phyloP scores from a whole-genome alignment of 2,329 filamentous ascomycete genomes.

The Plectosphaerella cucumerina region DNA sequence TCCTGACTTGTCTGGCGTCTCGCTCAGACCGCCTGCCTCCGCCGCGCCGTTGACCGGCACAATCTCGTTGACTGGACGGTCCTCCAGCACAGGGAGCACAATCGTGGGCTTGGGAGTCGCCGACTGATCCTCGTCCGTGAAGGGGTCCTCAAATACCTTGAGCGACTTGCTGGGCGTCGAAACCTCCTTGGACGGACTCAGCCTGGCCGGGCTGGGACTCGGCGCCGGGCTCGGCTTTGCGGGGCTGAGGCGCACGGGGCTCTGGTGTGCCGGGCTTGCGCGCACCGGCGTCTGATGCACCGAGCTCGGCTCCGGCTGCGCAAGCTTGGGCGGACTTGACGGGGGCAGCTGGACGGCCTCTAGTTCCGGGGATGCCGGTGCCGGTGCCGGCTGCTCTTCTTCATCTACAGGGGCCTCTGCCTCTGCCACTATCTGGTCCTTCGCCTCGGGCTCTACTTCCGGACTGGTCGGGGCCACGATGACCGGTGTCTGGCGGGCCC shows the following conservation, averaged over 20 bases:
- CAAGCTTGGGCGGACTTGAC: background rate
- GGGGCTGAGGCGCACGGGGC: conserved; percentile 2
- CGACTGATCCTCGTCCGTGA: conserved; percentile 41
- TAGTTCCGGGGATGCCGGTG: too few relatives aligned
- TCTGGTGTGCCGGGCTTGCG: background rate
- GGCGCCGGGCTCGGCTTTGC: conserved; percentile 1
- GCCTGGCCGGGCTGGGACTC: background rate
- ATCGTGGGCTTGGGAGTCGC: conserved; percentile 40
- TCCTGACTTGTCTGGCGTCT: conserved; percentile 48
- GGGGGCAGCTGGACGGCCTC: conserved; percentile 19
- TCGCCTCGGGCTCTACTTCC: conserved; percentile 39
- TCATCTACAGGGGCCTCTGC: conserved; percentile 6
- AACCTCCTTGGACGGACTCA: background rate
- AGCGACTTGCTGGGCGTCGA: conserved; percentile 32
- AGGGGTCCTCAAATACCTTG: conserved; percentile 61
- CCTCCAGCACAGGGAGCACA: conserved; percentile 51
- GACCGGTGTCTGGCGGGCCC: conserved; percentile 26
- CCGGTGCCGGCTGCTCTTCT: conserved; percentile 5
- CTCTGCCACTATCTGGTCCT: conserved; percentile 28
- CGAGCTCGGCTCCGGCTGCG: background rate
- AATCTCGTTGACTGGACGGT: conserved; percentile 57
- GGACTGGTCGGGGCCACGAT: conserved; percentile 36
- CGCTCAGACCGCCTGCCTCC: conserved; percentile 11
- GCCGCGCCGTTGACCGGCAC: conserved; percentile 4
- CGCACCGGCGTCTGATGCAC: background rate